A percentile compares a stretch with the other conserved stretches of the same genome.
These are phyloP conservation scores for Amphirosellinia nigrospora DNA, from an alignment of 495 filamentous ascomycete genomes.

Conservation along the genomic window DNA sequence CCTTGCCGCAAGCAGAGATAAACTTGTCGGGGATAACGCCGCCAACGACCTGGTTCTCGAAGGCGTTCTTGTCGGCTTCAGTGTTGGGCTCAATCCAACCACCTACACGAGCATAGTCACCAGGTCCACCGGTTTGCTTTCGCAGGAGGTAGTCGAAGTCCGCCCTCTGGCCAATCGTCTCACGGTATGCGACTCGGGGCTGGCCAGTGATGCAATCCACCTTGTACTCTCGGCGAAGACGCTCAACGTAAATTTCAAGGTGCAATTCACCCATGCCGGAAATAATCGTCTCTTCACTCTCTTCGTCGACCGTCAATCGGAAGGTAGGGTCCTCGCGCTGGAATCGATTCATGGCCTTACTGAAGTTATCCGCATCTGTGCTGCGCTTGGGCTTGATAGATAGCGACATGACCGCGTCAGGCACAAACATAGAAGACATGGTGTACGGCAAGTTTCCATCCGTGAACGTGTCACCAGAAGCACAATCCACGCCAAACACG, in stretches of 20 bases:
- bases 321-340: conserved; percentile 99
- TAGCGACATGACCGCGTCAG: conserved; percentile 96
- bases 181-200: conserved; percentile 96
- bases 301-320: conserved; percentile 87
- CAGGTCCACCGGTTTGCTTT: conserved; percentile 95
- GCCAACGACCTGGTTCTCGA: conserved; percentile 85
- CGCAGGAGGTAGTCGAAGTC: conserved; percentile 93
- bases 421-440: conserved; percentile 99
- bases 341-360: conserved; percentile 98
- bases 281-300: conserved; percentile 95
- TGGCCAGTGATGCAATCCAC: conserved; percentile 95
- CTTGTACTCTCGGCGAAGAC: conserved; percentile 96
- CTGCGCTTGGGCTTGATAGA: conserved; percentile 96
- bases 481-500: conserved; percentile 97
- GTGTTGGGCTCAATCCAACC: conserved; percentile 91
- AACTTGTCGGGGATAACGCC: conserved; percentile 96
- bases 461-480: conserved; percentile 97
- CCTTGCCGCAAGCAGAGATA: conserved; percentile 94
- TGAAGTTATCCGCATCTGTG: conserved; percentile 93
- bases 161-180: conserved; percentile 80
- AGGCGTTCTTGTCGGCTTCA: conserved; percentile 74
- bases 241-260: conserved; percentile 96
- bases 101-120: conserved; percentile 92
- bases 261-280: conserved; percentile 99
- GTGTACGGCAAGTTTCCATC: conserved; percentile 91